Base-by-base conservation (phyloP, 495 filamentous ascomycete genomes). In the Hypoxylon trugodes region DNA sequence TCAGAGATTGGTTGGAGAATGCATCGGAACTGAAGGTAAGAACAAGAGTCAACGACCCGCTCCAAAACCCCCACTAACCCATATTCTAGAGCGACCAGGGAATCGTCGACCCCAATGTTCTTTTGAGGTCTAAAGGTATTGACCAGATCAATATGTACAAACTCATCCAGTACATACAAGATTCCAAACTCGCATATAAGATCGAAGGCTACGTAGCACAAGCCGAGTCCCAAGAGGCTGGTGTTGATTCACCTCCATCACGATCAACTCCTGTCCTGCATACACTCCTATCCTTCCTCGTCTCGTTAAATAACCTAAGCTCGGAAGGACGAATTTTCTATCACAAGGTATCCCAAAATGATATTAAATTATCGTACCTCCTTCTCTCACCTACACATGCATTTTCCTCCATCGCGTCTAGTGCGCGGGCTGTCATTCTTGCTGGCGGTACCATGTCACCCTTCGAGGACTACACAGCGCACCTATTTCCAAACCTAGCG, bases 391-490 rank as follows among this genome's bases (percentile, higher is more conserved):
- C 95, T 15, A 92, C 92, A 1, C 85, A 93, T 70, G 90, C 96
- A 65, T 98, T 98, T 74, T 88, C 87, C 15, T 89, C 91, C 33
- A 89, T 98, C 68, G 92, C 95, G 0, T 86, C 91, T 41, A 87
- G 92, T 65, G 92, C 94, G 6, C 81, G 92, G 45, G 90, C 95
- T 2, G 91, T 98, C 2, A 90, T 98, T 42, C 77, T 98, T 12
- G 96, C 92, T 9, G 95, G 95, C 48, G 95, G 95, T 2, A 98
- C 95, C 6, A 98, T 98, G 96, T 96, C 93, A 32, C 95, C 96
- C 2, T 95, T 98, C 82, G 83, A 87, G 19, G 95, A 97, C 72
- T 98, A 96, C 72, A 84, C 81, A 45, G 82, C 87, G 4, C 89
- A 96, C 66, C 82, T 98, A 12, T 95, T 98, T 69, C 89, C 93